These are phyloP conservation scores for Fusarium domesticum DNA, from an alignment of 2,329 filamentous ascomycete genomes.

Conservation along the genomic window DNA sequence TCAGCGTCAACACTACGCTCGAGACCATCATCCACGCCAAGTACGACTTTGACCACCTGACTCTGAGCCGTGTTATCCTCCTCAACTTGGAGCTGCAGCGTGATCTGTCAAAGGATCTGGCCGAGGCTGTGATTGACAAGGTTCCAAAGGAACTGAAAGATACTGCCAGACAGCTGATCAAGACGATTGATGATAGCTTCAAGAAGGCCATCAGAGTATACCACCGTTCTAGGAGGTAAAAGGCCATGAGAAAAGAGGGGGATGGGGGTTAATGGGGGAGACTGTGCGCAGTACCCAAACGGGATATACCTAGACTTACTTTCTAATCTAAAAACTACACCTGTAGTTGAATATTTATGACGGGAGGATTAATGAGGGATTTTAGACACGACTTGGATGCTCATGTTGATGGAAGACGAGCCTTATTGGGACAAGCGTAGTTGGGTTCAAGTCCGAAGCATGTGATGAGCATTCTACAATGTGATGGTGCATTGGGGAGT, in stretches of 20 bases:
- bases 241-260: background rate
- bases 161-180: slow-evolving; percentile 36
- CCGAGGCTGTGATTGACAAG: slow-evolving; percentile 38
- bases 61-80: slow-evolving; percentile 43
- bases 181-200: slow-evolving; percentile 40
- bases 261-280: background rate
- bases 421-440: background rate
- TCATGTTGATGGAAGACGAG: background rate
- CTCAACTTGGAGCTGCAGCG: slow-evolving; percentile 41
- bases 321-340: background rate
- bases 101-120: slow-evolving; percentile 39
- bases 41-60: slow-evolving; percentile 43
- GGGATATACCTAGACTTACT: background rate
- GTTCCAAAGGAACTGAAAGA: slow-evolving; percentile 35
- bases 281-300: background rate
- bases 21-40: slow-evolving; percentile 39
- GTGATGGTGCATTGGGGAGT: background rate
- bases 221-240: background rate
- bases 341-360: background rate
- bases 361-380: background rate
- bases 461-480: background rate
- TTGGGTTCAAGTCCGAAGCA: background rate
- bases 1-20: slow-evolving; percentile 39
- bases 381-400: background rate
- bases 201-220: slow-evolving; percentile 36